Evolutionary conservation across 306 rosid genomes (phyloP).

Genomic region (Cotoneaster glaucophyllus): DNA sequence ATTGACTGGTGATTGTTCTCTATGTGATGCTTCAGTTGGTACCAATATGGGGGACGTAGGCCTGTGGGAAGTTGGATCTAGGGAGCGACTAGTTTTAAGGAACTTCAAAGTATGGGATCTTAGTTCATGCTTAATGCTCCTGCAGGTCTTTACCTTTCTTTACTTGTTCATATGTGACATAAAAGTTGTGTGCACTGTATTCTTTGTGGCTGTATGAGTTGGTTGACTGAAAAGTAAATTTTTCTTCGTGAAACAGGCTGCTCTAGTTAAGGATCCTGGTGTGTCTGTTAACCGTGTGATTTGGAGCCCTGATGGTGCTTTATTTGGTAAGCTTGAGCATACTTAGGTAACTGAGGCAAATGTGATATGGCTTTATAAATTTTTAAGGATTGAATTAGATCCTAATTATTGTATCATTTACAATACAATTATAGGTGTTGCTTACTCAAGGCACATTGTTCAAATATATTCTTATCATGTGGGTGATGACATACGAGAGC

Average conservation of each 20-base stretch:
- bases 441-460: slow-evolving; percentile 92
- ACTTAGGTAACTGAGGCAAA: slow-evolving; percentile 5
- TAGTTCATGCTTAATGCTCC: slow-evolving; percentile 75
- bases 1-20: slow-evolving; percentile 1
- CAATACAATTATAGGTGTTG: slow-evolving; percentile 54
- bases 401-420: background rate
- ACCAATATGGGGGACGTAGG: slow-evolving; percentile 90
- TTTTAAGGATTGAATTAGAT: background rate
- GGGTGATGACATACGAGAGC: slow-evolving; percentile 69
- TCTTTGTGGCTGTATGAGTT: slow-evolving; percentile 3
- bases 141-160: slow-evolving; percentile 54
- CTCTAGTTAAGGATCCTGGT: slow-evolving; percentile 86
- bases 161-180: background rate
- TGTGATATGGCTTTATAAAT: background rate
- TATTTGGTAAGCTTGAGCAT: slow-evolving; percentile 59
- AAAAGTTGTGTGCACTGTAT: background rate
- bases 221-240: slow-evolving; percentile 16
- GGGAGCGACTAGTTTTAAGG: slow-evolving; percentile 67
- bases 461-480: slow-evolving; percentile 82
- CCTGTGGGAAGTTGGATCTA: slow-evolving; percentile 93
- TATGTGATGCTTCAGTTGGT: slow-evolving; percentile 58
- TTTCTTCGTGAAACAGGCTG: slow-evolving; percentile 47
- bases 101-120: slow-evolving; percentile 96
- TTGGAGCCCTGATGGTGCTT: slow-evolving; percentile 94
- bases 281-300: slow-evolving; percentile 96